phyloP scores from a whole-genome alignment of 2,329 filamentous ascomycete genomes.

The Tolypocladium capitatum region DNA sequence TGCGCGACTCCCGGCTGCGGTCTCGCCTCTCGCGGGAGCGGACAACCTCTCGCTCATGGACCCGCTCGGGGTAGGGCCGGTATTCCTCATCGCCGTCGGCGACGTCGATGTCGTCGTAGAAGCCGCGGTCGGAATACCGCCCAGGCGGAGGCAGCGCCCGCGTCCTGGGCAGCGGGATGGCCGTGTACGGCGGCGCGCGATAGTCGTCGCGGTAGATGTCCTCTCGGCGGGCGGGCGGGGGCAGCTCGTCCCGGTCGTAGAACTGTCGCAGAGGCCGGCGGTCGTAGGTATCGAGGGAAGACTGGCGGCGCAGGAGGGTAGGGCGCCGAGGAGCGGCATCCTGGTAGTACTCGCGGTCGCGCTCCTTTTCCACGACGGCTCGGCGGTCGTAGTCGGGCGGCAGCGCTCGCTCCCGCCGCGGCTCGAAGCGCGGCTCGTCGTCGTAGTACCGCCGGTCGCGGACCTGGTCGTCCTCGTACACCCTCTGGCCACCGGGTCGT shows the following conservation, averaged over 20 bases:
- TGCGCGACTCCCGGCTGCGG: slow-evolving; percentile 25
- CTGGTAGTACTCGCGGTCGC: slow-evolving; percentile 32
- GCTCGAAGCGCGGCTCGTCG: slow-evolving; percentile 31
- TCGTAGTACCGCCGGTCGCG: slow-evolving; percentile 43
- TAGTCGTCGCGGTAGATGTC: slow-evolving; percentile 34
- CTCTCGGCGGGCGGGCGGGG: slow-evolving; percentile 39
- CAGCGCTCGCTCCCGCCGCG: slow-evolving; percentile 16
- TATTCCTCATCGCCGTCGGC: slow-evolving; percentile 64
- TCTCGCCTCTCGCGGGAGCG: slow-evolving; percentile 31
- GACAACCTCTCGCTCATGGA: slow-evolving; percentile 49
- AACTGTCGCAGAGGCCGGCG: slow-evolving; percentile 45
- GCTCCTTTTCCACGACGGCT: slow-evolving; percentile 42
- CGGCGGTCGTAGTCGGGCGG: slow-evolving; percentile 37
- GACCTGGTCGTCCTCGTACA: slow-evolving; percentile 32
- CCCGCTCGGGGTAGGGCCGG: slow-evolving; percentile 43
- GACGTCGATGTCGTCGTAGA: slow-evolving; percentile 53
- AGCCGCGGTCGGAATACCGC: slow-evolving; percentile 39
- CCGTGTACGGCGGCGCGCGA: slow-evolving; percentile 35
- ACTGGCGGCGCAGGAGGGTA: slow-evolving; percentile 62
- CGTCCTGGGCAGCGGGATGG: slow-evolving; percentile 57
- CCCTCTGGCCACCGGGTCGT: slow-evolving; percentile 31
- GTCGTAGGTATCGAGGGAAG: slow-evolving; percentile 83
- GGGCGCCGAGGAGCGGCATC: slow-evolving; percentile 47
- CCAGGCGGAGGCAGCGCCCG: slow-evolving; percentile 46
- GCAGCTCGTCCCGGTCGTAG: slow-evolving; percentile 47